Evolutionary conservation across 495 filamentous ascomycete genomes (phyloP).

Genomic region (Sordaria brevicollis): DNA sequence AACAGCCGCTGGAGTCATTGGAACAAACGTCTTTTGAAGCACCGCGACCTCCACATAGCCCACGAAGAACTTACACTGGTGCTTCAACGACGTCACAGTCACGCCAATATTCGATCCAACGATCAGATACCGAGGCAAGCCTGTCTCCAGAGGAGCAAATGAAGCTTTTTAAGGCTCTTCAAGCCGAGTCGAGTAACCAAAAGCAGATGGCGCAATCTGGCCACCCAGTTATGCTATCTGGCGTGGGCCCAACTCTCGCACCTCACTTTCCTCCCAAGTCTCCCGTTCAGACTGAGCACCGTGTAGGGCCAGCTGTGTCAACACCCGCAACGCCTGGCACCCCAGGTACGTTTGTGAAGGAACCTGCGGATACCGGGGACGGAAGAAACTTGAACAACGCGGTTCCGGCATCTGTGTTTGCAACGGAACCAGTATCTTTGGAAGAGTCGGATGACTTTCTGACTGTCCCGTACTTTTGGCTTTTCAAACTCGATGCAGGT

Average conservation of each 20-base stretch:
- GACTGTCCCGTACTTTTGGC: slow-evolving; percentile 6
- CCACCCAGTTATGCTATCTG: rapidly evolving
- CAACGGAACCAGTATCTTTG: not conserved
- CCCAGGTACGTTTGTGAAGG: not conserved
- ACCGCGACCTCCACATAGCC: not conserved
- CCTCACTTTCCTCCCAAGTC: not conserved
- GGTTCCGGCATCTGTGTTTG: not conserved
- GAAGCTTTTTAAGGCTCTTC: not conserved
- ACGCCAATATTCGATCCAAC: not conserved
- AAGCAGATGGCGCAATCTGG: not conserved
- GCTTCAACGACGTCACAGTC: not conserved
- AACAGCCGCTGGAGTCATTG: not conserved
- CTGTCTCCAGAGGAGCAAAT: not conserved
- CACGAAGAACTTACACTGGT: not conserved
- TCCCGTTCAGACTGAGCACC: not conserved
- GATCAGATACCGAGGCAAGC: not conserved
- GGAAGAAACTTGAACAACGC: rapidly evolving
- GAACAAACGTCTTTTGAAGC: not conserved
- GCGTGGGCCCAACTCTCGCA: not conserved
- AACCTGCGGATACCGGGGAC: not conserved
- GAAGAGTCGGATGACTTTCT: slow-evolving; percentile 1
- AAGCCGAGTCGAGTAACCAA: not conserved
- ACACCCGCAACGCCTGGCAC: not conserved
- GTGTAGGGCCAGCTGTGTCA: not conserved
- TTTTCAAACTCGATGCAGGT: slow-evolving; percentile 2